Base-by-base conservation (phyloP, 2,329 filamentous ascomycete species). In the Magnaporthiopsis rhizophila region DNA sequence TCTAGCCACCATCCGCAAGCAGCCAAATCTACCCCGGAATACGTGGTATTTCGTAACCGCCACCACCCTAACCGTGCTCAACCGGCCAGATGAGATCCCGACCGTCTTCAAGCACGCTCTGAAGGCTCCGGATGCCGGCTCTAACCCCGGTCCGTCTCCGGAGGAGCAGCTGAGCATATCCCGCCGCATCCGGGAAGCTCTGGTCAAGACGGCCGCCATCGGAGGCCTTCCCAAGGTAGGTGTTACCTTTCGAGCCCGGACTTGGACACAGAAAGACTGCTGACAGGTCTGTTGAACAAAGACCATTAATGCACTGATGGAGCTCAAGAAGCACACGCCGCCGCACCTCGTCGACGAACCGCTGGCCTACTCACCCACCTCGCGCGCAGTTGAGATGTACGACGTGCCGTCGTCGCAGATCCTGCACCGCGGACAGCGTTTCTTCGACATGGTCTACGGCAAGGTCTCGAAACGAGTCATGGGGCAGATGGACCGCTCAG, bases 361-460 rank as follows among this genome's bases (percentile, higher is more conserved):
- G 0, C 65, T 69, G 21, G 68, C 64, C 1, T 69, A 67, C 53
- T 79, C 79, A 11, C 77, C 79, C 2, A 79, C 77, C 9, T 71
- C 69, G n/a, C 72, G 78, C 18, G 68, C 70, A 11, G 67, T 63
- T 21, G 79, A 83, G 62, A 65, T 81, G 21, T 75, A 77, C 65
- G 69, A 74, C 56, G 70, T 73, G 11, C 72, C 76, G 0, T 62
- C 72, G 0, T 66, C 71, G 0, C 65, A 74, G 21, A 72, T 82
- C 24, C 69, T 83, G 15, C 67, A 74, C 24, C 77, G 80, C 15
- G 81, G 81, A 3, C 74, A 77, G 62, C 65, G 32, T 24, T 82
- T 82, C 71, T 84, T 83, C 68, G 74, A 81, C 64, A 73, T 69
- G 28, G 69, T 82, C 30, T 84, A 84, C 69, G 81, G 80, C 67